These are phyloP conservation scores for Cryptococcus sp. DNA, from an alignment of 1,284 basidiomycete genomes.

Conservation along the genomic window DNA sequence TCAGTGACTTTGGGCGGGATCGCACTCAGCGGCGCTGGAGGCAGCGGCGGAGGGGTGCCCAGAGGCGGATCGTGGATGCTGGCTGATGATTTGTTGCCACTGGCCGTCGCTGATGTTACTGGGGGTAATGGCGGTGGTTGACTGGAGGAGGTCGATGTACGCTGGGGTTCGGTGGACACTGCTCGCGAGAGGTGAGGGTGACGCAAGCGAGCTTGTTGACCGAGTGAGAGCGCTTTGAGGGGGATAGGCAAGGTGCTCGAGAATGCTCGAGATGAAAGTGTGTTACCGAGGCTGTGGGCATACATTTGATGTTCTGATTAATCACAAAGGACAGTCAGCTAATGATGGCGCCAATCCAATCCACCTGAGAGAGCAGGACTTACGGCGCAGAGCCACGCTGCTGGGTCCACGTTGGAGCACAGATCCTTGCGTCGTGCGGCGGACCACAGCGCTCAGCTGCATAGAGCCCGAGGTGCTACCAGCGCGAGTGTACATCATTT, in stretches of 20 bases:
- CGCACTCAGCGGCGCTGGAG: constrained; percentile 27
- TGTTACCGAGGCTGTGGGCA: constrained; percentile 15
- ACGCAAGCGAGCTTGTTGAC: constrained; percentile 6
- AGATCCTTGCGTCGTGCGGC: constrained; percentile 5
- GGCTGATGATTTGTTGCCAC: constrained; percentile 17
- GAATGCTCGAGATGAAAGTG: constrained; percentile 12
- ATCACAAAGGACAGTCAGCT: background rate
- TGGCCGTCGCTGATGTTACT: constrained; percentile 4
- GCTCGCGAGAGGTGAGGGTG: constrained; percentile 3
- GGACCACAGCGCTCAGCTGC: constrained; percentile 8
- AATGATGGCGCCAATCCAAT: no score
- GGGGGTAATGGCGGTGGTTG: constrained; percentile 16
- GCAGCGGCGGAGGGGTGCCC: constrained; percentile 34
- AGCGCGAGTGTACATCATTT: constrained; percentile 14
- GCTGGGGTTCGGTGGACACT: constrained; percentile 33
- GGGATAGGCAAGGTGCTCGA: constrained; percentile 17
- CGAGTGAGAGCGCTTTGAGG: constrained; percentile 12
- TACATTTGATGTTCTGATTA: constrained; percentile 4
- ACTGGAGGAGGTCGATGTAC: constrained; percentile 8
- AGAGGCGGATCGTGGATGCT: constrained; percentile 32
- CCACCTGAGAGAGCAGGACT: background rate
- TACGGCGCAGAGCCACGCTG: constrained; percentile 6
- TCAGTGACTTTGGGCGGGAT: constrained; percentile 29
- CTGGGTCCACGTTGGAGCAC: constrained; percentile 7
- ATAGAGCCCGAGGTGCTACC: constrained; percentile 12